Conservation (phyloP, 495 filamentous ascomycete species). For the Penicillium arizonense region DNA sequence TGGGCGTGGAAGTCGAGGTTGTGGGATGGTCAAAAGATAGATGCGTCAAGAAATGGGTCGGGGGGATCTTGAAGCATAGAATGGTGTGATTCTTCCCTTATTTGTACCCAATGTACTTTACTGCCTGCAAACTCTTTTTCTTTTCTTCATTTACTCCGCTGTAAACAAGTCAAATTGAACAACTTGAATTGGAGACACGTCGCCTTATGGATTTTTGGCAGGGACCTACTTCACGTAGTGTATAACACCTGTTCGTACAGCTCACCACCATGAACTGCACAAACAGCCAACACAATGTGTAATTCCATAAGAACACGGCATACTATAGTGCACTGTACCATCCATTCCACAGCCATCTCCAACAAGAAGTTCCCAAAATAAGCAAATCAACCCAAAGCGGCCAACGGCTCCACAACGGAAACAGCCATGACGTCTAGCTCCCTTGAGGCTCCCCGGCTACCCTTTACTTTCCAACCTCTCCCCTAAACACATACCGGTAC, state of each 20-base stretch:
- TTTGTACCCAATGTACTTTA: conserved; percentile 58
- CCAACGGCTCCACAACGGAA: conserved; percentile 19
- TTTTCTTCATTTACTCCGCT: conserved; percentile 22
- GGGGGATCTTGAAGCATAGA: conserved; percentile 47
- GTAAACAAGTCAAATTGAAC: not conserved
- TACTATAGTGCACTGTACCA: no score
- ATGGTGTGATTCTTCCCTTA: conserved; percentile 43
- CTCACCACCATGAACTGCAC: no score
- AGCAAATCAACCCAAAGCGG: not conserved
- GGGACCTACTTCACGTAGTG: no score
- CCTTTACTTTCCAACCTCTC: not conserved
- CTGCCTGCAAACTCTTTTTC: conserved; percentile 52
- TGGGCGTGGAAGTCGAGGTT: conserved; percentile 28
- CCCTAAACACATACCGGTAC: not conserved
- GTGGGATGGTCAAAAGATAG: conserved; percentile 49
- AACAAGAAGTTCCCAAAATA: not conserved
- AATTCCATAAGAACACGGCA: no score
- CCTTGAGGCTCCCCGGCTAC: conserved; percentile 9
- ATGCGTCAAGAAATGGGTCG: conserved; percentile 43
- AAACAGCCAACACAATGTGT: no score
- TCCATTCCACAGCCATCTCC: not conserved
- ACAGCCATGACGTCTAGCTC: conserved; percentile 23
- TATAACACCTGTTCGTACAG: no score
- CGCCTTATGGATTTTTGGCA: no score
- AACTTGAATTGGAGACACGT: not conserved